These are phyloP conservation scores for Hymenoscyphus repandus DNA, from an alignment of 2,329 filamentous ascomycete genomes.

Conservation along the genomic window DNA sequence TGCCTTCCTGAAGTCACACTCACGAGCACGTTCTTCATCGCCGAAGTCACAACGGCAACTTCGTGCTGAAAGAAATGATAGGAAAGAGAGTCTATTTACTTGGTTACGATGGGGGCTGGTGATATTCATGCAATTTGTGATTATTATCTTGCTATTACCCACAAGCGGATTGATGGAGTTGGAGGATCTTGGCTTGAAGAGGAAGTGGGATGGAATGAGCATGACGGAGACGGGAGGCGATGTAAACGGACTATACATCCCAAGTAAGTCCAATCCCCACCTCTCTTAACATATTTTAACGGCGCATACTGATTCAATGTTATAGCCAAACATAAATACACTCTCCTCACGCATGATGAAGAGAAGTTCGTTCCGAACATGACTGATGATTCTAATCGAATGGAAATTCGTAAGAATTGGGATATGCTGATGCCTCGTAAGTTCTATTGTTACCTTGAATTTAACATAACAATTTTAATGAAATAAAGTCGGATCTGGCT, in stretches of 20 bases:
- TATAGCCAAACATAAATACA: slow-evolving; percentile 26
- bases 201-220: slow-evolving; percentile 6
- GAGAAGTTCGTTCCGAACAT: slow-evolving; percentile 32
- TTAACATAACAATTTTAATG: not conserved
- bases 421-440: slow-evolving; percentile 31
- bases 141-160: slow-evolving; percentile 25
- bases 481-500: slow-evolving; percentile 28
- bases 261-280: slow-evolving; percentile 19
- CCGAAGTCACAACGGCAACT: slow-evolving; percentile 7
- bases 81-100: slow-evolving; percentile 15
- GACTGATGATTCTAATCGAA: slow-evolving; percentile 27
- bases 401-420: slow-evolving; percentile 31
- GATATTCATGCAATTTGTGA: slow-evolving; percentile 25
- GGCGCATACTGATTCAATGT: not conserved
- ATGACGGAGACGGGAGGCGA: slow-evolving; percentile 31
- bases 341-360: slow-evolving; percentile 26
- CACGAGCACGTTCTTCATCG: not conserved
- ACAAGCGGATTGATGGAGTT: slow-evolving; percentile 12
- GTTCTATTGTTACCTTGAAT: not conserved
- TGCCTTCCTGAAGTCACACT: slow-evolving; percentile 15
- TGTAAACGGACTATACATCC: slow-evolving; percentile 31
- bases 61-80: slow-evolving; percentile 7
- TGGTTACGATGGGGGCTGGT: slow-evolving; percentile 28
- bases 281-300: not conserved
- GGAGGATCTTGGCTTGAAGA: not conserved